A percentile compares a stretch with the other conserved stretches of the same genome.
Conservation (phyloP, 176 grass and related monocot species). For the Lolium multiflorum region DNA sequence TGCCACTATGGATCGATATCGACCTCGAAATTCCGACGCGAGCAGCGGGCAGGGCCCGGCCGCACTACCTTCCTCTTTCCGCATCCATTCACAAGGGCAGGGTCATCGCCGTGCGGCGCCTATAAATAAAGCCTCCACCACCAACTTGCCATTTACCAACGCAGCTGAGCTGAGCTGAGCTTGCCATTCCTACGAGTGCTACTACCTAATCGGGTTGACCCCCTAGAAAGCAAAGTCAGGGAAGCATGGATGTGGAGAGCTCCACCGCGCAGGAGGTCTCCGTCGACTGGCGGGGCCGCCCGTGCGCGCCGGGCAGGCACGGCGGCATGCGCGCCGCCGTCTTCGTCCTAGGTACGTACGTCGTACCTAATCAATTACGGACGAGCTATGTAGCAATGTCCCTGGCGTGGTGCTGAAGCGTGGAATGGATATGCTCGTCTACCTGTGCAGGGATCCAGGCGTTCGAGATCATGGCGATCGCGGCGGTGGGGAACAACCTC, state of each 20-base stretch:
- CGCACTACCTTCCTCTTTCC: slow-evolving; percentile 53
- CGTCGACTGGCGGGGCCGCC: slow-evolving; percentile 82
- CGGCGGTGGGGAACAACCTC: slow-evolving; percentile 96
- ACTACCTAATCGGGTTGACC: slow-evolving; percentile 32
- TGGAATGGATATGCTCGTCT: no score
- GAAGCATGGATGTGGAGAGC: slow-evolving; percentile 61
- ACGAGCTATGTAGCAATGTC: not conserved
- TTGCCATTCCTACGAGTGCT: slow-evolving; percentile 28
- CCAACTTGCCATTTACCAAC: slow-evolving; percentile 32
- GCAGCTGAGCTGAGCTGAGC: slow-evolving; percentile 30
- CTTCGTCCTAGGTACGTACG: slow-evolving; percentile 76
- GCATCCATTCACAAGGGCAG: slow-evolving; percentile 33
- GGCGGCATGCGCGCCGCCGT: slow-evolving; percentile 90
- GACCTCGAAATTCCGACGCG: slow-evolving; percentile 46
- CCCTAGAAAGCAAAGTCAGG: not conserved
- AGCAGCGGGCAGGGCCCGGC: slow-evolving; percentile 40
- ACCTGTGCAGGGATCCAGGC: slow-evolving; percentile 73
- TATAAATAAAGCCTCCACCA: slow-evolving; percentile 45
- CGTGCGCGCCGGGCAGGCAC: slow-evolving; percentile 64
- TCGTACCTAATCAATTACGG: no score
- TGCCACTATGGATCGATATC: slow-evolving; percentile 34
- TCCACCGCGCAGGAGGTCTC: slow-evolving; percentile 43
- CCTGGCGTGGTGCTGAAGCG: not conserved
- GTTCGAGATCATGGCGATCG: slow-evolving; percentile 98
- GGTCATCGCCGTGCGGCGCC: not conserved